These are phyloP conservation scores for Mucor circinelloides DNA, from an alignment of 371 early-diverging fungal genomes.

Conservation along the genomic window DNA sequence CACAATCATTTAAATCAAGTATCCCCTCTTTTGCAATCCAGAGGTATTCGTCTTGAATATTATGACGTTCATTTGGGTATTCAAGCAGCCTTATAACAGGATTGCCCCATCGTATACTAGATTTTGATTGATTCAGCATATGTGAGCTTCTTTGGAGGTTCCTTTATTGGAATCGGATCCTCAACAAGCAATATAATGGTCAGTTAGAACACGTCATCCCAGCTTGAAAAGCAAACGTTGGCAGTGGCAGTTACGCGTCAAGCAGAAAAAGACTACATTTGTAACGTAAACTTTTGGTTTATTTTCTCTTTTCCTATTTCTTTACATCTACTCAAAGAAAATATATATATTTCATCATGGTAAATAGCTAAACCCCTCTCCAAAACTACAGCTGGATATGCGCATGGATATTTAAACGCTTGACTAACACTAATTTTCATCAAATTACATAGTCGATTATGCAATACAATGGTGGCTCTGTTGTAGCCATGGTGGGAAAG, in stretches of 20 bases:
- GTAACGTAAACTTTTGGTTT: not conserved
- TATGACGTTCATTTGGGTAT: not conserved
- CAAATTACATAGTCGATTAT: conserved; percentile 64
- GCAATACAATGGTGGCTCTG: conserved; percentile 94
- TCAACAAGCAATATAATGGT: not conserved
- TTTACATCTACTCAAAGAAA: not conserved
- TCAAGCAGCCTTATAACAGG: not conserved
- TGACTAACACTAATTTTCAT: not conserved
- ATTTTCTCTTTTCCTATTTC: not conserved
- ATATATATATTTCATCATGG: conserved; percentile 17
- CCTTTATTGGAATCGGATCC: not conserved
- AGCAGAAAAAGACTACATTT: conserved; percentile 3
- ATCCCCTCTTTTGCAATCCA: not conserved
- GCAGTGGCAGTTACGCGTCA: conserved; percentile 17
- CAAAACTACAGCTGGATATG: not conserved
- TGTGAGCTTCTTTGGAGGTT: not conserved
- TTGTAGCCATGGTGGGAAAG: conserved; percentile 99
- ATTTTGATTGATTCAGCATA: no score
- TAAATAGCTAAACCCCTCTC: not conserved
- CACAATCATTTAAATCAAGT: no score
- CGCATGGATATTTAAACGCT: not conserved
- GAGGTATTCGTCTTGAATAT: not conserved
- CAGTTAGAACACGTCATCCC: conserved; percentile 10
- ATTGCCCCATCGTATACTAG: no score
- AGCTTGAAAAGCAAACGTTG: not conserved